A percentile compares a stretch with the other conserved stretches of the same genome.
phyloP scores from a whole-genome alignment of 2,329 filamentous ascomycete genomes.

The Alternaria arborescens region DNA sequence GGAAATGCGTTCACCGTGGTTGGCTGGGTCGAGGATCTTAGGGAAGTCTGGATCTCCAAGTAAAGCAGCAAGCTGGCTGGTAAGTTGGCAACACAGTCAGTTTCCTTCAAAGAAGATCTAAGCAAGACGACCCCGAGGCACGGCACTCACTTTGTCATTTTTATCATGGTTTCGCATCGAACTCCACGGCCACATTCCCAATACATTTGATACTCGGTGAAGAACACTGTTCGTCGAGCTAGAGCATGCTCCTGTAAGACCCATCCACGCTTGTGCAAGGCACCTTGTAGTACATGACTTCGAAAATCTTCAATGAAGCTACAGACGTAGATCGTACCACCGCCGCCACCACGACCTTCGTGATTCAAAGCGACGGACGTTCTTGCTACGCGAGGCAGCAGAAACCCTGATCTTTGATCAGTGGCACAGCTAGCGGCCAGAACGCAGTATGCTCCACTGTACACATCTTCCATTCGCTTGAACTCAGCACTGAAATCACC shows the following conservation, averaged over 20 bases:
- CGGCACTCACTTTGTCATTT: constrained; percentile 23
- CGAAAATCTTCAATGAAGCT: background rate
- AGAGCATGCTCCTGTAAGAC: constrained; percentile 40
- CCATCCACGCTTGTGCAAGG: constrained; percentile 35
- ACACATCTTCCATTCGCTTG: background rate
- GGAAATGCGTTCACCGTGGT: background rate
- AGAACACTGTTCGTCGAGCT: constrained; percentile 36
- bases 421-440: background rate
- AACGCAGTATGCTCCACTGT: background rate
- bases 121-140: background rate
- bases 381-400: background rate
- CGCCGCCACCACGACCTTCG: background rate
- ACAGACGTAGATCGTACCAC: background rate
- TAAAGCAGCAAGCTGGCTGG: background rate
- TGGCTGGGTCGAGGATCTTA: background rate
- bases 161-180: constrained; percentile 29
- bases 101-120: background rate
- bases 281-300: background rate
- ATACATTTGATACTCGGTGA: constrained; percentile 35
- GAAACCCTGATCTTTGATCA: background rate
- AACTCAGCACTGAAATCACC: background rate
- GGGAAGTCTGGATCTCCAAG: background rate
- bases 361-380: background rate
- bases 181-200: constrained; percentile 37
- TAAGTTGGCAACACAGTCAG: too few relatives aligned